These are phyloP conservation scores for Aspergillus sp. DNA, from an alignment of 2,329 filamentous ascomycete genomes.

Conservation along the genomic window DNA sequence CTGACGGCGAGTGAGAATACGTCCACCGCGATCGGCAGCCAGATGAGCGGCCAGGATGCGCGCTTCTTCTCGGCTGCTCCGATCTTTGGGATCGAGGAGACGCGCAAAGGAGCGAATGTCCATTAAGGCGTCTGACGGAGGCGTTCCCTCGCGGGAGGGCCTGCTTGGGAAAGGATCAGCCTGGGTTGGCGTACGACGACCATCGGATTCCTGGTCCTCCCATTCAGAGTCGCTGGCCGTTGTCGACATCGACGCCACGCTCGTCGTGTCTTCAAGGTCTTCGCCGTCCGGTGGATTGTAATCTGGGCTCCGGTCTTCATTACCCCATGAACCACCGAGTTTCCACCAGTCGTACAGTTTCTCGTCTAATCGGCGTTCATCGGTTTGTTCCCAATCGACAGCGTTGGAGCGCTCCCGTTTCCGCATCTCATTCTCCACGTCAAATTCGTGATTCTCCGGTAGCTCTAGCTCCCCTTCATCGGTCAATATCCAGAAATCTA, in stretches of 20 bases:
- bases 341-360: constrained; percentile 81
- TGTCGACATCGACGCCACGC: constrained; percentile 59
- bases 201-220: constrained; percentile 41
- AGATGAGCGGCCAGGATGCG: constrained; percentile 73
- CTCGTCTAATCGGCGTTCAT: constrained; percentile 62
- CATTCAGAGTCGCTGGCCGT: constrained; percentile 46
- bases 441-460: constrained; percentile 57
- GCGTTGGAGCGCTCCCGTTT: constrained; percentile 46
- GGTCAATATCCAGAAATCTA: constrained; percentile 48
- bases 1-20: constrained; percentile 71
- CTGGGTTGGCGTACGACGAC: constrained; percentile 65
- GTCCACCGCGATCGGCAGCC: constrained; percentile 45
- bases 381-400: constrained; percentile 34
- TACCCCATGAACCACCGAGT: constrained; percentile 74
- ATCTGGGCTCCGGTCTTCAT: constrained; percentile 69
- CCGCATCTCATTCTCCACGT: constrained; percentile 74
- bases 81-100: constrained; percentile 69
- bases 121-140: constrained; percentile 54
- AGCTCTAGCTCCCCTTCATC: constrained; percentile 48
- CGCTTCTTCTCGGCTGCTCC: constrained; percentile 73
- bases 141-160: constrained; percentile 39
- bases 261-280: constrained; percentile 66
- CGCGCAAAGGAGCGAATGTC: constrained; percentile 63
- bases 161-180: constrained; percentile 48
- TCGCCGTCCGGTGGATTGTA: constrained; percentile 50